These are phyloP conservation scores for Fraxinus platypoda DNA, from an alignment of 305 asterid species.

Conservation along the genomic window DNA sequence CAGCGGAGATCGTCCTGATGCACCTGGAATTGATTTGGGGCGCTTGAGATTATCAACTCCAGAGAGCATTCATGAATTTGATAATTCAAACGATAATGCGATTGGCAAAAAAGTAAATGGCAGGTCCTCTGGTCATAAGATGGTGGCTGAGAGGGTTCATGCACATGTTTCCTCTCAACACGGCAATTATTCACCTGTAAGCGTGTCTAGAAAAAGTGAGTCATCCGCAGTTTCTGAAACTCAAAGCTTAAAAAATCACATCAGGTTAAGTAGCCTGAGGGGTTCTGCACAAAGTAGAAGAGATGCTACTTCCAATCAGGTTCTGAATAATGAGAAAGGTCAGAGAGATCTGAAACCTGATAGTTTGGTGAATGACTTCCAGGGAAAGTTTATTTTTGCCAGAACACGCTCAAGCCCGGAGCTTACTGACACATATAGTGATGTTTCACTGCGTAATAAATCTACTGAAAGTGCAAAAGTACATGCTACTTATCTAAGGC, in stretches of 20 bases:
- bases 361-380: slow-evolving; percentile 53
- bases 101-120: slow-evolving; percentile 41
- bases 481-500: slow-evolving; percentile 37
- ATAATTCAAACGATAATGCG: slow-evolving; percentile 32
- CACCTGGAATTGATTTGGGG: slow-evolving; percentile 50
- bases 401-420: slow-evolving; percentile 94
- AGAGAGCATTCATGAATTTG: slow-evolving; percentile 34
- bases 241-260: slow-evolving; percentile 49
- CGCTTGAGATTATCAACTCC: slow-evolving; percentile 40
- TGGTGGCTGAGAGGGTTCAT: slow-evolving; percentile 34
- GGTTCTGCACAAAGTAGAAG: slow-evolving; percentile 41
- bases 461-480: slow-evolving; percentile 46
- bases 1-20: slow-evolving; percentile 82
- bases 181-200: slow-evolving; percentile 39
- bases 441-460: slow-evolving; percentile 38
- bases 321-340: slow-evolving; percentile 43
- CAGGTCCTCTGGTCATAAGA: slow-evolving; percentile 31
- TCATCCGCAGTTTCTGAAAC: slow-evolving; percentile 42
- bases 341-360: slow-evolving; percentile 58
- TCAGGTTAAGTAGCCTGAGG: slow-evolving; percentile 37
- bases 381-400: slow-evolving; percentile 66
- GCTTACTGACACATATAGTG: slow-evolving; percentile 70
- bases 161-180: slow-evolving; percentile 41
- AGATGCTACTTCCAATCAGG: slow-evolving; percentile 43
- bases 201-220: slow-evolving; percentile 33